Conservation (phyloP, 345 rosid genomes). For the Kandelia obovata region DNA sequence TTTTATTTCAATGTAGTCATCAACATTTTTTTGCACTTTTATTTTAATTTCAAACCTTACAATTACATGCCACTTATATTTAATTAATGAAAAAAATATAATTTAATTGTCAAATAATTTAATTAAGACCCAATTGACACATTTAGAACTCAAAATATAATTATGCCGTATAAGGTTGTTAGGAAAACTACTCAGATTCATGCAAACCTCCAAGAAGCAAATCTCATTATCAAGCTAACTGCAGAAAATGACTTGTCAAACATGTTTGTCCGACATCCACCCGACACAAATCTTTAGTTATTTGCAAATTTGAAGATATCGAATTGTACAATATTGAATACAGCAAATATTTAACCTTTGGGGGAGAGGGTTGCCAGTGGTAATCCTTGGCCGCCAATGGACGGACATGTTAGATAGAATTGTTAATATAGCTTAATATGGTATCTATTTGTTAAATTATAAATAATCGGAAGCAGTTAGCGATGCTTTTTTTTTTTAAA, state of each 20-base stretch:
- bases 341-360: not conserved
- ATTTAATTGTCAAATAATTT: too few relatives aligned
- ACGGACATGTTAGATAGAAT: not conserved
- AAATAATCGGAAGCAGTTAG: too few relatives aligned
- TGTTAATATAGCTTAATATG: not conserved
- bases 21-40: too few relatives aligned
- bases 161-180: not conserved
- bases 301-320: not conserved
- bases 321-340: not conserved
- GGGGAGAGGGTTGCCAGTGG: too few relatives aligned
- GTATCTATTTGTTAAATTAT: not conserved
- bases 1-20: too few relatives aligned
- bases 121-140: too few relatives aligned
- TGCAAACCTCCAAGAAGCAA: constrained; percentile 12
- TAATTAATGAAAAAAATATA: too few relatives aligned
- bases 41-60: too few relatives aligned
- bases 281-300: not conserved
- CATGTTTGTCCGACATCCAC: constrained; percentile 10
- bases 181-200: not conserved
- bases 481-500: too few relatives aligned
- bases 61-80: too few relatives aligned
- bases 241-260: constrained; percentile 18
- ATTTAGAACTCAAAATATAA: too few relatives aligned
- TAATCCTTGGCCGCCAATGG: too few relatives aligned
- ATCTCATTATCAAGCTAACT: constrained; percentile 9